phyloP scores from a whole-genome alignment of 2,329 filamentous ascomycete species.

The Pezizomycotina sp. region DNA sequence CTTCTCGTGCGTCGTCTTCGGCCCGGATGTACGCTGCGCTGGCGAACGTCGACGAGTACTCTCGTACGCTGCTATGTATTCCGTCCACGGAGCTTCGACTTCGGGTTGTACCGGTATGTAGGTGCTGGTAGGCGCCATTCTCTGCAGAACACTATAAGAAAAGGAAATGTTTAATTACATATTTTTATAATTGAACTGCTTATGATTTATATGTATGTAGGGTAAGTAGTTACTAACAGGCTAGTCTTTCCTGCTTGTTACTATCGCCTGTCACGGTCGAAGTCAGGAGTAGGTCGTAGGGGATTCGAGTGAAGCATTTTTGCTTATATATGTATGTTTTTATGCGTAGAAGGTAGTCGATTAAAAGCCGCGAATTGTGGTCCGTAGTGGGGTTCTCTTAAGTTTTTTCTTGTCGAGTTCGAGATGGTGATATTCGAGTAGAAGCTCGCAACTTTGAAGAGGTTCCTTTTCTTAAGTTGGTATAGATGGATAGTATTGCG shows the following conservation, averaged over 20 bases:
- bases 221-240: conserved; percentile 9
- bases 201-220: not conserved
- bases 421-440: too few species aligned
- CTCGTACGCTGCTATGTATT: conserved; percentile 16
- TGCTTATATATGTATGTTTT: too few species aligned
- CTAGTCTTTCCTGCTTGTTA: conserved; percentile 18
- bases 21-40: conserved; percentile 16
- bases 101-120: conserved; percentile 16
- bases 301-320: conserved; percentile 18
- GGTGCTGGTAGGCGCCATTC: conserved; percentile 16
- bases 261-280: conserved; percentile 16
- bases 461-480: too few species aligned
- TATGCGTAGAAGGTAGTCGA: too few species aligned
- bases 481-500: too few species aligned
- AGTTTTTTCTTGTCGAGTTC: too few species aligned
- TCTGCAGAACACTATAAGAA: conserved; percentile 7
- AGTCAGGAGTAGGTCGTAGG: conserved; percentile 15
- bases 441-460: too few species aligned
- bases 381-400: too few species aligned
- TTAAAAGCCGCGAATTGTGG: too few species aligned
- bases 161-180: conserved; percentile 4
- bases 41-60: conserved; percentile 17
- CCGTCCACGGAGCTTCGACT: conserved; percentile 8
- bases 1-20: conserved; percentile 18
- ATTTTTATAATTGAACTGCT: not conserved